Evolutionary conservation across 306 rosid species (phyloP).

Genomic region (Castanopsis chinensis): DNA sequence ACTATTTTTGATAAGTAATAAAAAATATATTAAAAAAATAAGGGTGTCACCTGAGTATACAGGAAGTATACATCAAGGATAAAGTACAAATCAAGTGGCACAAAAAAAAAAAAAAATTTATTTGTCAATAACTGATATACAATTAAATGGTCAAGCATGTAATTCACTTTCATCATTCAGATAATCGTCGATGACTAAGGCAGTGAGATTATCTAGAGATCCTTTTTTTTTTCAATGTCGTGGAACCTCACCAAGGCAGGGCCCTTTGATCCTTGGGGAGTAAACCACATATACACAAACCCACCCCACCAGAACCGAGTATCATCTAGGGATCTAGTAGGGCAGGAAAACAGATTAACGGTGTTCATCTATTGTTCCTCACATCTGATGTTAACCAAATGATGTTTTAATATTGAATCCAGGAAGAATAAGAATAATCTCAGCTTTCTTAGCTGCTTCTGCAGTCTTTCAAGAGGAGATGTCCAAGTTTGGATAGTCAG

Average conservation of each 20-base stretch:
- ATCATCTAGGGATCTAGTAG: background rate
- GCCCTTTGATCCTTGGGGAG: too few species aligned
- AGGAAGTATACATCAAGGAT: too few species aligned
- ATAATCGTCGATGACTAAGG: background rate
- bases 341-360: background rate
- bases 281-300: too few species aligned
- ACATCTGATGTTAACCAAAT: background rate
- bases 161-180: background rate
- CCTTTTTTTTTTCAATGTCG: too few species aligned
- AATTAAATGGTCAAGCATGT: background rate
- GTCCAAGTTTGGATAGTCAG: background rate
- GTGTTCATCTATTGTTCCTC: background rate
- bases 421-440: background rate
- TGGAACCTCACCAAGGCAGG: too few species aligned
- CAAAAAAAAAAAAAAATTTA: background rate
- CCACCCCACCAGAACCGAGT: too few species aligned
- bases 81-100: background rate
- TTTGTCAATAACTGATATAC: background rate
- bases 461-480: background rate
- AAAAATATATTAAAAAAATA: too few species aligned
- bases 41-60: too few species aligned
- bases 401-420: background rate
- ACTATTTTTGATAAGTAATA: too few species aligned
- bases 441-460: background rate
- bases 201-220: background rate